These are phyloP conservation scores for Boletus fagicola DNA, from an alignment of 768 basidiomycete genomes.

Conservation along the genomic window DNA sequence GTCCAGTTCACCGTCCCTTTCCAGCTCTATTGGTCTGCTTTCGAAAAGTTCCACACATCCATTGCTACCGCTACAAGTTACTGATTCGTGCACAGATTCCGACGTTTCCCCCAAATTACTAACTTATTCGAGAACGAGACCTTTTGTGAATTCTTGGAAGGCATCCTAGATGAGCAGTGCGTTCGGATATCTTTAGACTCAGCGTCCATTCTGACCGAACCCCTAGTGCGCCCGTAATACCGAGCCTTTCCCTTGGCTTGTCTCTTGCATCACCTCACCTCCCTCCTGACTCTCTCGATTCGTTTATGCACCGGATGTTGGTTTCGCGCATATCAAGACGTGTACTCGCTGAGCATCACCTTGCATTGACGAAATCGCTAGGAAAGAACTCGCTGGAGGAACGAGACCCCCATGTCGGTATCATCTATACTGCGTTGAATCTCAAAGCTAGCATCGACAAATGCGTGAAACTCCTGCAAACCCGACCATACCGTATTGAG, in stretches of 20 bases:
- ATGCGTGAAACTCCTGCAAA: slow-evolving; percentile 57
- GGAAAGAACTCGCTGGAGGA: slow-evolving; percentile 33
- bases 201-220: slow-evolving; percentile 8
- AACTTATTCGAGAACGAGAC: slow-evolving; percentile 70
- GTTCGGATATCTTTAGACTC: slow-evolving; percentile 22
- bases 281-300: slow-evolving; percentile 73
- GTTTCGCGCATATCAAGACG: slow-evolving; percentile 87
- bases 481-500: slow-evolving; percentile 45
- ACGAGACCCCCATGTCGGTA: slow-evolving; percentile 70
- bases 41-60: slow-evolving; percentile 60
- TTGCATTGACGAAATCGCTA: slow-evolving; percentile 69
- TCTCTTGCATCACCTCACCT: slow-evolving; percentile 83
- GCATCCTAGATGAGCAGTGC: slow-evolving; percentile 74
- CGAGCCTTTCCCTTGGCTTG: slow-evolving; percentile 76
- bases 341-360: slow-evolving; percentile 86
- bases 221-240: slow-evolving; percentile 70
- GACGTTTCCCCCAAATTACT: slow-evolving; percentile 69
- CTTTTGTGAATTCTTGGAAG: slow-evolving; percentile 72
- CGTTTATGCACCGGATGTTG: slow-evolving; percentile 90
- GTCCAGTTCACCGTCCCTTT: slow-evolving; percentile 1
- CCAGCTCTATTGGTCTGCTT: slow-evolving; percentile 84
- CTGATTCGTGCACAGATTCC: slow-evolving; percentile 48
- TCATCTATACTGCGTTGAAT: slow-evolving; percentile 76
- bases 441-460: slow-evolving; percentile 69
- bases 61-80: background rate